These are phyloP conservation scores for Populus alba DNA, from an alignment of 345 rosid species.

Conservation along the genomic window DNA sequence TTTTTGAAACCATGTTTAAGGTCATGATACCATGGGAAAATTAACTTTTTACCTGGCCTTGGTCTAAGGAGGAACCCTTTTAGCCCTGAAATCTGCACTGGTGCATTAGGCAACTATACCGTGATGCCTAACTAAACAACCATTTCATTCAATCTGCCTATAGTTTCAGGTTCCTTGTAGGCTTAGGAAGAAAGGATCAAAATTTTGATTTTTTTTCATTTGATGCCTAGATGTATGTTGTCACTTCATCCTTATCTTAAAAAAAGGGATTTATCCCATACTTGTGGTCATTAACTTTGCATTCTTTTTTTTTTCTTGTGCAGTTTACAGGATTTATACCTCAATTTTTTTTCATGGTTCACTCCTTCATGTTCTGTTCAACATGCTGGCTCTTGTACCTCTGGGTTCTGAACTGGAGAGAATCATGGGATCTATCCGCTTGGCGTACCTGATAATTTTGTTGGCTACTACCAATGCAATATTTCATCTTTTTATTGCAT, in stretches of 20 bases:
- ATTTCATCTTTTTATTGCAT: slow-evolving; percentile 70
- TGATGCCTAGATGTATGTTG: not conserved
- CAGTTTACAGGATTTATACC: slow-evolving; percentile 88
- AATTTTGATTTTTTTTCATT: not conserved
- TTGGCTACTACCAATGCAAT: slow-evolving; percentile 82
- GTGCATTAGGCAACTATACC: too few species aligned
- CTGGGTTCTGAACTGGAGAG: slow-evolving; percentile 95
- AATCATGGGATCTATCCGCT: slow-evolving; percentile 90
- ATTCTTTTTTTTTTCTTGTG: slow-evolving; percentile 14
- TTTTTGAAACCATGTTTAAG: too few species aligned
- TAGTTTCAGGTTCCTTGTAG: too few species aligned
- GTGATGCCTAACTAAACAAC: too few species aligned
- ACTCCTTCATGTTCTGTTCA: slow-evolving; percentile 82
- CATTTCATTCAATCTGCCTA: too few species aligned
- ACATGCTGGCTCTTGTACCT: slow-evolving; percentile 97
- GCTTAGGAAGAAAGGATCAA: not conserved
- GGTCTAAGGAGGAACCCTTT: too few species aligned
- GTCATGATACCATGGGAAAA: too few species aligned
- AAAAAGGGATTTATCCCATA: not conserved
- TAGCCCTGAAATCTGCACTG: too few species aligned
- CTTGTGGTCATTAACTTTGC: slow-evolving; percentile 7
- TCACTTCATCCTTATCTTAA: not conserved
- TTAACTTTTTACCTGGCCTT: too few species aligned
- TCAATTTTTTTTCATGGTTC: slow-evolving; percentile 85
- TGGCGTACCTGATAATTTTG: slow-evolving; percentile 64